These are phyloP conservation scores for Chloropicon primus DNA, from an alignment of 139 green algal genomes.

Conservation along the genomic window DNA sequence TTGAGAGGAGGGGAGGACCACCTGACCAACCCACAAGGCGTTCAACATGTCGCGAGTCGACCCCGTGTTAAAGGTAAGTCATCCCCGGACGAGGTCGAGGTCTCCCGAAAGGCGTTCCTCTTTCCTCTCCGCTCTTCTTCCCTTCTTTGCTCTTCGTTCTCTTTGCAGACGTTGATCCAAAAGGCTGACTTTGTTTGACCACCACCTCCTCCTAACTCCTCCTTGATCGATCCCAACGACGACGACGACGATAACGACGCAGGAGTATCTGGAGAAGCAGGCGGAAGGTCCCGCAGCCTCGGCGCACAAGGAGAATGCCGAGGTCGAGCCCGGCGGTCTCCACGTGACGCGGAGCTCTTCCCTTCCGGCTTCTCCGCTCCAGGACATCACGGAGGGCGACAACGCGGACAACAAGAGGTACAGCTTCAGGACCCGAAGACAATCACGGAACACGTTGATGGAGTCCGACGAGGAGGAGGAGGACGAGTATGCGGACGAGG, in stretches of 20 bases:
- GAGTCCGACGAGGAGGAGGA: constrained; percentile 15
- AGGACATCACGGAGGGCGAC: background rate
- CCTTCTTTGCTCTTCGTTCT: too few species aligned
- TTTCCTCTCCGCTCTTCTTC: too few species aligned
- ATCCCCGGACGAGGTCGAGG: background rate
- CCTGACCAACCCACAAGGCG: background rate
- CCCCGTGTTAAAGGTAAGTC: background rate
- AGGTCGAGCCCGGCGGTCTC: background rate
- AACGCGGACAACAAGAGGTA: constrained; percentile 2
- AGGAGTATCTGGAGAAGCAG: constrained; percentile 5
- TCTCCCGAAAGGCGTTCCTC: too few species aligned
- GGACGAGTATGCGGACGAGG: constrained; percentile 14
- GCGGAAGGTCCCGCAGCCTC: too few species aligned
- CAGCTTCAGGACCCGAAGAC: background rate
- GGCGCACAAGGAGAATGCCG: constrained; percentile 11
- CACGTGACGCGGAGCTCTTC: background rate
- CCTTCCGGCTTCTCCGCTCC: background rate
- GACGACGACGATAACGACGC: background rate
- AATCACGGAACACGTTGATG: background rate
- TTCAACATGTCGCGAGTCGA: background rate
- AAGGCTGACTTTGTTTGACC: background rate
- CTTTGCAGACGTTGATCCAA: too few species aligned
- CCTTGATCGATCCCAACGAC: background rate
- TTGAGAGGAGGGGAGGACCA: background rate
- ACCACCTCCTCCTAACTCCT: background rate